These are phyloP conservation scores for Leishmania turanica DNA, from an alignment of 208 protist species.

Conservation along the genomic window DNA sequence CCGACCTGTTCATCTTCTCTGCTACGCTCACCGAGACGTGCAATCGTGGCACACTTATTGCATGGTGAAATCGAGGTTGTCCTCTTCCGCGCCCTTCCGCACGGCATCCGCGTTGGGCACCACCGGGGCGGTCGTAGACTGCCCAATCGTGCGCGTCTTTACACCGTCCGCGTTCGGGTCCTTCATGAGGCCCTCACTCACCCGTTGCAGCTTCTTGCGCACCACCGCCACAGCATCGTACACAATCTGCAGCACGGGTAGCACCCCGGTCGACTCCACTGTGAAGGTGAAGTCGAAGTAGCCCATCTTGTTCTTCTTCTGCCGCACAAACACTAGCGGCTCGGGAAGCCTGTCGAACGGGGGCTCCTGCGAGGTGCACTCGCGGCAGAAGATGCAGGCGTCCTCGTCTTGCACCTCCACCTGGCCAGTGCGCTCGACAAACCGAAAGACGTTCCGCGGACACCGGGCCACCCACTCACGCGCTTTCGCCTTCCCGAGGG, in stretches of 20 bases:
- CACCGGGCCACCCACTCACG: conserved; percentile 89
- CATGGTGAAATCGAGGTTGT: conserved; percentile 91
- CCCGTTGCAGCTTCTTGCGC: conserved; percentile 75
- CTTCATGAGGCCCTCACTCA: conserved; percentile 68
- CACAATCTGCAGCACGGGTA: conserved; percentile 87
- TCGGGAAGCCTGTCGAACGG: conserved; percentile 78
- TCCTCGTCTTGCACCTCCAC: conserved; percentile 73
- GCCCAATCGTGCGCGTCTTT: conserved; percentile 75
- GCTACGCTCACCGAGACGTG: not conserved
- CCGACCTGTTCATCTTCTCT: not conserved
- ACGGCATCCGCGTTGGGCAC: conserved; percentile 85
- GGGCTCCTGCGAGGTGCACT: conserved; percentile 87
- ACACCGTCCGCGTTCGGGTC: conserved; percentile 67
- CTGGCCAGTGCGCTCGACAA: conserved; percentile 58
- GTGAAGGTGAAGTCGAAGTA: conserved; percentile 92
- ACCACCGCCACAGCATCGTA: conserved; percentile 85
- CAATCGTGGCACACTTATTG: conserved; percentile 32
- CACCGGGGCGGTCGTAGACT: conserved; percentile 80
- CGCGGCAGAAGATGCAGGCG: conserved; percentile 93
- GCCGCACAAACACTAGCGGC: conserved; percentile 88
- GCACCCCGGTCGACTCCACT: conserved; percentile 91
- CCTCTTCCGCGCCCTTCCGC: conserved; percentile 66
- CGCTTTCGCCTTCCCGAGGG: conserved; percentile 70
- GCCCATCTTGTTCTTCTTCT: conserved; percentile 64
- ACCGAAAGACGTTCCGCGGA: conserved; percentile 88